Evolutionary conservation across 371 early-diverging fungal species (phyloP).

Genomic region (Actinomortierella wolfii): DNA sequence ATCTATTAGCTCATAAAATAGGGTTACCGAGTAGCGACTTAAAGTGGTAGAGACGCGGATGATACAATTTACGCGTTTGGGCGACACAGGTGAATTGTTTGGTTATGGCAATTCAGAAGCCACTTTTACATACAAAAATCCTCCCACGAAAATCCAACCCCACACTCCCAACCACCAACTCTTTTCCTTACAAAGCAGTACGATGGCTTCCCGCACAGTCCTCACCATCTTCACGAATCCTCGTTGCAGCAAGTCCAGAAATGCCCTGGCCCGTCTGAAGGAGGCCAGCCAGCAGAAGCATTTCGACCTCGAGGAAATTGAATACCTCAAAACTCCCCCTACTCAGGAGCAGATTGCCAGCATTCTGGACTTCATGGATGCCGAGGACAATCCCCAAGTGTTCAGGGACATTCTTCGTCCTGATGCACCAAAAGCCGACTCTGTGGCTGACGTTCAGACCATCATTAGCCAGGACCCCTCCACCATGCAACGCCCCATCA

Average conservation of each 20-base stretch:
- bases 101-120: too few relatives aligned
- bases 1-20: too few relatives aligned
- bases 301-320: slow-evolving; percentile 15
- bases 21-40: too few relatives aligned
- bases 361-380: slow-evolving; percentile 13
- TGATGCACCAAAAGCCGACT: slow-evolving; percentile 9
- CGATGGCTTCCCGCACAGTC: too few relatives aligned
- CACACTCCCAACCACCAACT: too few relatives aligned
- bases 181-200: too few relatives aligned
- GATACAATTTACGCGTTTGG: too few relatives aligned
- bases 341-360: slow-evolving; percentile 11
- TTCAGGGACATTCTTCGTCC: slow-evolving; percentile 12
- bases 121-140: too few relatives aligned
- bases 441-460: slow-evolving; percentile 7
- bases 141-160: too few relatives aligned
- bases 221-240: slow-evolving; percentile 31
- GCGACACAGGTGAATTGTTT: too few relatives aligned
- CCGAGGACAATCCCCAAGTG: slow-evolving; percentile 8
- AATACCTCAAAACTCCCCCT: slow-evolving; percentile 12
- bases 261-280: slow-evolving; percentile 8
- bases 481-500: slow-evolving; percentile 18
- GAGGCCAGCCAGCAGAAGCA: slow-evolving; percentile 6
- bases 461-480: slow-evolving; percentile 12
- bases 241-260: slow-evolving; percentile 15
- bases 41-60: too few relatives aligned